These are phyloP conservation scores for Lipomyces yamanashiensis DNA, from an alignment of 805 yeast species.

Conservation along the genomic window DNA sequence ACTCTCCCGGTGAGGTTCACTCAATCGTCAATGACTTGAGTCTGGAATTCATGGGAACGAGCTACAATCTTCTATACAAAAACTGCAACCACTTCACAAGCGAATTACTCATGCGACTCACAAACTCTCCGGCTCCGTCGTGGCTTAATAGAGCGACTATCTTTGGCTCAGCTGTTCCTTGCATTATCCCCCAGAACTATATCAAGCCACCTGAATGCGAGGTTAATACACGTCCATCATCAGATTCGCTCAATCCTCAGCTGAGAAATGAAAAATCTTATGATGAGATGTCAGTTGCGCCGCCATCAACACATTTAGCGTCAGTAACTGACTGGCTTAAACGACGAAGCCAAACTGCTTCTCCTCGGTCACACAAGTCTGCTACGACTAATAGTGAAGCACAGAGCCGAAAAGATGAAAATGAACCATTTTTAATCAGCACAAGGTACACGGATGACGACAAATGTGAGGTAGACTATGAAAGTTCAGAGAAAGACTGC, in stretches of 20 bases:
- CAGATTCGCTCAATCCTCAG: background rate
- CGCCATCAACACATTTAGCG: background rate
- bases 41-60: slow-evolving; percentile 32
- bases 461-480: slow-evolving; percentile 2
- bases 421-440: slow-evolving; percentile 20
- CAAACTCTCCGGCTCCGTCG: slow-evolving; percentile 26
- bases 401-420: background rate
- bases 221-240: background rate
- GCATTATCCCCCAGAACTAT: slow-evolving; percentile 28
- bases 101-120: slow-evolving; percentile 25
- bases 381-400: background rate
- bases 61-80: slow-evolving; percentile 34
- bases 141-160: slow-evolving; percentile 35
- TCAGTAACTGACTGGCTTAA: slow-evolving; percentile 1
- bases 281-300: slow-evolving; percentile 14
- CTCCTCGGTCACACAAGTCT: background rate
- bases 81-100: slow-evolving; percentile 36
- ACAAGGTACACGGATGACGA: slow-evolving; percentile 26
- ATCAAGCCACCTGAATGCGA: slow-evolving; percentile 31
- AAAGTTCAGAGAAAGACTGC: slow-evolving; percentile 7
- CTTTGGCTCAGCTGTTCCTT: slow-evolving; percentile 32
- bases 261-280: slow-evolving; percentile 13
- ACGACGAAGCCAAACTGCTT: background rate
- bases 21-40: slow-evolving; percentile 33
- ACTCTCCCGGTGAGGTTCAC: slow-evolving; percentile 33